Percentiles rank a stretch among this genome's conserved stretches.
These are phyloP conservation scores for Hypoxylon trugodes DNA, from an alignment of 495 filamentous ascomycete species.

Conservation along the genomic window DNA sequence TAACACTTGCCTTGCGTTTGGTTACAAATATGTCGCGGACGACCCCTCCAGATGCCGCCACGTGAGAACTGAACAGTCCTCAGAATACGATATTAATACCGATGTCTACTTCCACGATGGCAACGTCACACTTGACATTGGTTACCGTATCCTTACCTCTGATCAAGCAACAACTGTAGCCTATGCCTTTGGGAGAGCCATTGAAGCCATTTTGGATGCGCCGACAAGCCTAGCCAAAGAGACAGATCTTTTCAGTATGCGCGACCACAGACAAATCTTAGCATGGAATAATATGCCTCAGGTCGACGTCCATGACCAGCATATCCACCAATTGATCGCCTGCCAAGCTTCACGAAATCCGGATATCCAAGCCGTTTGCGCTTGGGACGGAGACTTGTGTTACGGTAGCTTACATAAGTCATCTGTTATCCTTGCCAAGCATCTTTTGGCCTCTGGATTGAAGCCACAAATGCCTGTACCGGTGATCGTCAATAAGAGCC, in stretches of 20 bases:
- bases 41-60: slow-evolving; percentile 40
- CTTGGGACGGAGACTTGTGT: slow-evolving; percentile 55
- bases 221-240: slow-evolving; percentile 47
- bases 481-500: slow-evolving; percentile 56
- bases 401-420: slow-evolving; percentile 52
- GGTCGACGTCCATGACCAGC: slow-evolving; percentile 36
- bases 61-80: slow-evolving; percentile 53
- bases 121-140: slow-evolving; percentile 52
- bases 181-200: slow-evolving; percentile 53
- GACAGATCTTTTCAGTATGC: slow-evolving; percentile 54
- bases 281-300: slow-evolving; percentile 50
- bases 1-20: slow-evolving; percentile 57
- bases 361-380: slow-evolving; percentile 52
- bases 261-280: slow-evolving; percentile 55
- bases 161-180: slow-evolving; percentile 53
- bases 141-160: slow-evolving; percentile 51
- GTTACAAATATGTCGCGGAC: slow-evolving; percentile 46
- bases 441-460: slow-evolving; percentile 52
- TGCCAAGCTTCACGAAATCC: slow-evolving; percentile 47
- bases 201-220: slow-evolving; percentile 50
- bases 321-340: slow-evolving; percentile 49
- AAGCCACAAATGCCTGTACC: slow-evolving; percentile 54
- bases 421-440: slow-evolving; percentile 50
- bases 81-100: slow-evolving; percentile 53
- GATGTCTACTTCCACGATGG: slow-evolving; percentile 50